phyloP scores from a whole-genome alignment of 768 basidiomycete species.

The Boletellus ananiceps region DNA sequence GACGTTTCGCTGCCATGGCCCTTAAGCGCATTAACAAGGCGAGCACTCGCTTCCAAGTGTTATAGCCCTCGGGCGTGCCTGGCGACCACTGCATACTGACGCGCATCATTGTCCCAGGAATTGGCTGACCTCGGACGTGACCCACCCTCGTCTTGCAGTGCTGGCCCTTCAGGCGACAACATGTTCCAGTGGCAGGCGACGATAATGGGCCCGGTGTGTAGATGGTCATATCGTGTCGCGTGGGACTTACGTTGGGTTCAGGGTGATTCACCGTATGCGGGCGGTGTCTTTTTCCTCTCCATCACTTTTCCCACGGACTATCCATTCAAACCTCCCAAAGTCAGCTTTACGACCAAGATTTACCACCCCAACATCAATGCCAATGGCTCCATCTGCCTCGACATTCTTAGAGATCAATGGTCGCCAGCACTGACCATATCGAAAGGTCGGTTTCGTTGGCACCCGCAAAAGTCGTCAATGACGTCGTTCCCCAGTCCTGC shows the following conservation, averaged over 20 bases:
- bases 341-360: slow-evolving; percentile 99
- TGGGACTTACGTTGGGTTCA: slow-evolving; percentile 35
- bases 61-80: background rate
- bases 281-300: slow-evolving; percentile 97
- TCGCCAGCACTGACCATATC: slow-evolving; percentile 98
- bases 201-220: slow-evolving; percentile 96
- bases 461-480: slow-evolving; percentile 1
- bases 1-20: slow-evolving; percentile 57
- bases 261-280: slow-evolving; percentile 97
- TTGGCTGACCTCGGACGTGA: slow-evolving; percentile 98
- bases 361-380: slow-evolving; percentile 99
- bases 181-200: slow-evolving; percentile 99
- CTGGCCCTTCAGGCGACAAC: slow-evolving; percentile 96
- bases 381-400: slow-evolving; percentile 97
- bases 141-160: slow-evolving; percentile 98
- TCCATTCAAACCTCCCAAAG: slow-evolving; percentile 99
- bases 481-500: slow-evolving; percentile 54
- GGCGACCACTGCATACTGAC: slow-evolving; percentile 14
- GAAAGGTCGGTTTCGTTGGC: slow-evolving; percentile 63
- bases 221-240: slow-evolving; percentile 1
- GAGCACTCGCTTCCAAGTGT: slow-evolving; percentile 4
- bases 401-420: slow-evolving; percentile 99
- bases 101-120: slow-evolving; percentile 61
- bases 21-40: slow-evolving; percentile 99
- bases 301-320: slow-evolving; percentile 96